Conservation (phyloP, 345 rosid species). For the Pugionium cornutum region DNA sequence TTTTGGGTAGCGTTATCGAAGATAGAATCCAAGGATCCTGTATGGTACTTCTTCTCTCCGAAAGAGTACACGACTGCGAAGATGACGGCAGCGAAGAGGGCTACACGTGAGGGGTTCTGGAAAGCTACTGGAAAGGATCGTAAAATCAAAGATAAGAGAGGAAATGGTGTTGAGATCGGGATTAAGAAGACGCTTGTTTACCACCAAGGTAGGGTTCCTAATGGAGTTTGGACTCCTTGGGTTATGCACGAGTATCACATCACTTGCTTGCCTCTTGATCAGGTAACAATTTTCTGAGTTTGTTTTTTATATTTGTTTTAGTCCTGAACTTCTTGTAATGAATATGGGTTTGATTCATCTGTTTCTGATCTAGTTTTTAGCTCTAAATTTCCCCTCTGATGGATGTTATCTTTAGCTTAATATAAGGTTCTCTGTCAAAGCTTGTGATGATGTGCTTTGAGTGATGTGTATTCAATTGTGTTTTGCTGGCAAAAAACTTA, state of each 20-base stretch:
- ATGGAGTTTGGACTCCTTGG: constrained; percentile 28
- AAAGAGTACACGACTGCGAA: constrained; percentile 18
- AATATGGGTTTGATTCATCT: neutral
- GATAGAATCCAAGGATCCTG: constrained; percentile 27
- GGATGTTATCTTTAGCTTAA: no score
- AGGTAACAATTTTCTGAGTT: neutral
- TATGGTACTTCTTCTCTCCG: constrained; percentile 47
- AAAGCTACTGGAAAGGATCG: constrained; percentile 47
- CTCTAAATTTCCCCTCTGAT: no score
- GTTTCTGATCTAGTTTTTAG: neutral
- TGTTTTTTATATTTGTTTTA: no score
- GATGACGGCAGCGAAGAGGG: constrained; percentile 35
- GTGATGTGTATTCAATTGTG: neutral
- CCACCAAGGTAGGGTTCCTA: constrained; percentile 5
- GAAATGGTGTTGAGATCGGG: constrained; percentile 39
- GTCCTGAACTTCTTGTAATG: neutral
- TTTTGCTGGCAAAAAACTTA: neutral
- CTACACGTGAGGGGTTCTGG: constrained; percentile 46
- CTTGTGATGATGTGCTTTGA: neutral
- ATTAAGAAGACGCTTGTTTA: constrained; percentile 49
- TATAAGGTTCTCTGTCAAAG: neutral
- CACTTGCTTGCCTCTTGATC: constrained; percentile 26
- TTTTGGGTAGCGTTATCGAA: constrained; percentile 22
- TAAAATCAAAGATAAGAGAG: constrained; percentile 19
- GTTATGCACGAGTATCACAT: constrained; percentile 42